Percentiles rank a stretch among this genome's conserved stretches.
Evolutionary conservation across 2,329 filamentous ascomycete genomes (phyloP).

Genomic region (Diplodia mutila): DNA sequence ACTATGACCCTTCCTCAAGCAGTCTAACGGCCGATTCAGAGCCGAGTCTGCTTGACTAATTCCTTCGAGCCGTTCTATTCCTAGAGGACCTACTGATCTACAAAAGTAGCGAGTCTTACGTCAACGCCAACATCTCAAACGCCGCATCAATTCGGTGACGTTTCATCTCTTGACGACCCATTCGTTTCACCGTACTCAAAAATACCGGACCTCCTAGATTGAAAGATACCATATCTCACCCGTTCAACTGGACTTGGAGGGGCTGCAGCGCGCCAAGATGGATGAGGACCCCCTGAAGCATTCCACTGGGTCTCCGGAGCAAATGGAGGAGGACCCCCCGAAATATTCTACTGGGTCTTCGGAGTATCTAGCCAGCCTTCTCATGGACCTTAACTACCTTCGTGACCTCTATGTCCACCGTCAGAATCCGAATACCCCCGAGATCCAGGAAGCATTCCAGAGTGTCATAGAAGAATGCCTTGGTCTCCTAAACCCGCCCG

Average conservation of each 20-base stretch:
- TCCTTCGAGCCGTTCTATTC: background rate
- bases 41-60: conserved; percentile 3
- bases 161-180: background rate
- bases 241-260: too few species aligned
- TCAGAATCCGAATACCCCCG: background rate
- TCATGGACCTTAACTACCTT: too few species aligned
- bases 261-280: too few species aligned
- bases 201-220: background rate
- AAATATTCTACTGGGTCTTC: too few species aligned
- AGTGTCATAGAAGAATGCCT: background rate
- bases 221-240: too few species aligned
- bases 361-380: too few species aligned
- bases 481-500: background rate
- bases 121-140: background rate
- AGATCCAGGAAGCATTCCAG: background rate
- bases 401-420: too few species aligned
- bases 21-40: background rate
- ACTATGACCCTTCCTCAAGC: background rate
- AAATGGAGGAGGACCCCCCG: too few species aligned
- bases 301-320: too few species aligned
- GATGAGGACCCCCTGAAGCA: too few species aligned
- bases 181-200: background rate
- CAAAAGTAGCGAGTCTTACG: background rate
- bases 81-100: background rate
- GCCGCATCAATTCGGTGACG: background rate